Evolutionary conservation across 208 protist species (phyloP), one percentile per base, ranked within the genome.

Genomic region (Trypanosomatidae sp.): DNA sequence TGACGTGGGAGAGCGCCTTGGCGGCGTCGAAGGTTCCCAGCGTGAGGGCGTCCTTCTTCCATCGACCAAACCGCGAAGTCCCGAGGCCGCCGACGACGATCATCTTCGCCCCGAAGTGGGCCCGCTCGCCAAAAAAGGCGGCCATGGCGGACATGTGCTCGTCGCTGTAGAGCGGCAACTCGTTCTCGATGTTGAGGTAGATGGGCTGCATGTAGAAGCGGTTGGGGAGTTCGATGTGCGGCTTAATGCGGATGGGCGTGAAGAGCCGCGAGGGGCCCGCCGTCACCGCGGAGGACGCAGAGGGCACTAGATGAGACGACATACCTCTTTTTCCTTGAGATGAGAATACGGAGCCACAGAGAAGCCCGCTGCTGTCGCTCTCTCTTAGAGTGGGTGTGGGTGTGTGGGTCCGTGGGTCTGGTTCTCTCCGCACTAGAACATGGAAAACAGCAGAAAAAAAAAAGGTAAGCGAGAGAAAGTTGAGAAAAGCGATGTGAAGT

Each of bases 71-170:
- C 6, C 68, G 55, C 44, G 97, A 97, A 0, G 95, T 84, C 7
- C 94, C 86, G 12, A 99, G 66, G 28, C 95, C 97, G 62, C 94
- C 94, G 12, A 95, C 85, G 3, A 98, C 84, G 44, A 98, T 97
- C 62, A 98, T 69, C 59, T 94, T 95, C 10, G 94, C 95, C 0
- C 94, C 90, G 59, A 90, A 89, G 62, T 88, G 83, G 0, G 94
- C 96, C 0, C 96, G 89, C 66, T 93, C 88, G 7, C 66, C 90
- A 66, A 88, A 98, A 71, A 97, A 97, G 39, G 74, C 78, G 3
- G 88, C 86, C 84, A 97, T 84, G 19, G 88, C 90, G 17, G 83
- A 69, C 88, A 93, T 94, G 71, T 91, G 83, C 36, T 65, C 83
- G 15, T 90, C 80, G 69, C 78, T 86, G 83, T 77, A 91, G n/a